Evolutionary conservation across 257 asterid species (phyloP), one percentile per base, ranked within the genome.

Genomic region (Plectranthus barbatus): DNA sequence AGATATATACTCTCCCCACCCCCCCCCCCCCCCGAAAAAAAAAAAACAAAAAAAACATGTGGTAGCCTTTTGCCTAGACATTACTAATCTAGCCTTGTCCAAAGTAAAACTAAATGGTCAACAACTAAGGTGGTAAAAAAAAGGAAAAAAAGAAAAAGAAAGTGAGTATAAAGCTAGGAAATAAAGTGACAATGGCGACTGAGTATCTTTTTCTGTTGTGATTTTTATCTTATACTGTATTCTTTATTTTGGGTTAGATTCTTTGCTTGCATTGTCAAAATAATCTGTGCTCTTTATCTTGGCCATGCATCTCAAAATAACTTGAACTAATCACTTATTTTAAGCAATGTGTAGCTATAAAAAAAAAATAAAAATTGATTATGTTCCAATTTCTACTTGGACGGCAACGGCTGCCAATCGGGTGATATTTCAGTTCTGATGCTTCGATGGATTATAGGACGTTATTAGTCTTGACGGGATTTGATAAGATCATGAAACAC

Each of bases 251-350:
- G 3, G 12, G 31, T 40, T 59, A 48, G 73, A 65, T 60, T 45
- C 48, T 60, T 62, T 63, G 49, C 63, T 57, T 57, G 49, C 64
- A 21, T 47, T 20, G 75, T 21, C 20, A n/a, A 60, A 20, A n/a
- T 39, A 63, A 64, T 34, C 44, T 64, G 67, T 15, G 56, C 57
- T 44, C 63, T 76, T 61, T 53, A 49, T 49, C 76, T 72, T 54
- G 47, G 24, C 62, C 50, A 56, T 56, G 75, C 76, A 72, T 47
- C 51, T 56, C 19, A 69, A 76, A 78, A 62, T 54, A 54, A 54
- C n/a, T n/a, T n/a, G n/a, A n/a, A n/a, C n/a, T n/a, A n/a, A n/a
- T n/a, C n/a, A n/a, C n/a, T n/a, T n/a, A n/a, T n/a, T n/a, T n/a
- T n/a, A n/a, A n/a, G n/a, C n/a, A n/a, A n/a, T n/a, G n/a, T n/a